Evolutionary conservation across 1,284 basidiomycete species (phyloP), one percentile per base, ranked within the genome.

Genomic region (Austroboletus niveus): DNA sequence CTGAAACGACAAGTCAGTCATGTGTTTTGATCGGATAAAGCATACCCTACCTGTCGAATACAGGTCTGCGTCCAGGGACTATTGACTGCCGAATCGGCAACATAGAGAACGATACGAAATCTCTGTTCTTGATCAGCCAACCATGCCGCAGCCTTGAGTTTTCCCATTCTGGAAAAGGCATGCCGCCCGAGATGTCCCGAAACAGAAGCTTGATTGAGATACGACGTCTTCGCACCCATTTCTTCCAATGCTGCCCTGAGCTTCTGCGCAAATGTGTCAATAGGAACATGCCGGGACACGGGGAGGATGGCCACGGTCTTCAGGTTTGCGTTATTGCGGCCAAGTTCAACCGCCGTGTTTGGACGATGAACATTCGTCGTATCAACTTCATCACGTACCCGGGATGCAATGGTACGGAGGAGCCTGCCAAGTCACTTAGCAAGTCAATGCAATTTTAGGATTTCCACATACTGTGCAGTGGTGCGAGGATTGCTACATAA

Each of bases 51-150:
- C 77, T 96, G 94, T 27, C 92, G 82, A 56, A 98, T 94, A 65
- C 94, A 97, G 1, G 94, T 98, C 70, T 95, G 87, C n/a, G 94
- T 97, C 94, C 95, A 98, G 20, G 92, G 87, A 56, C 90, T 94
- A 49, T 85, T 89, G 22, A 94, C 92, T 0, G 93, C 85, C 0
- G 94, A 93, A 70, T 98, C 94, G 3, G 91, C 94, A 22, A 98
- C 92, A 66, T 98, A 98, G 10, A 98, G 76, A 0, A 98, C 94
- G 3, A 86, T 94, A 24, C 91, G 81, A 65, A 89, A 94, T 63
- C 90, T 82, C 71, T 97, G 92, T 68, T 98, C 94, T 65, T 93
- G 92, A 69, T 98, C 94, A 15, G 95, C 92, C 7, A 98, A 75
- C 94, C 94, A 97, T 8, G 90, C 91, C 0, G 89, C 87, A 20